Evolutionary conservation across 1,284 basidiomycete species (phyloP).

Genomic region (Rhodofomes roseus): DNA sequence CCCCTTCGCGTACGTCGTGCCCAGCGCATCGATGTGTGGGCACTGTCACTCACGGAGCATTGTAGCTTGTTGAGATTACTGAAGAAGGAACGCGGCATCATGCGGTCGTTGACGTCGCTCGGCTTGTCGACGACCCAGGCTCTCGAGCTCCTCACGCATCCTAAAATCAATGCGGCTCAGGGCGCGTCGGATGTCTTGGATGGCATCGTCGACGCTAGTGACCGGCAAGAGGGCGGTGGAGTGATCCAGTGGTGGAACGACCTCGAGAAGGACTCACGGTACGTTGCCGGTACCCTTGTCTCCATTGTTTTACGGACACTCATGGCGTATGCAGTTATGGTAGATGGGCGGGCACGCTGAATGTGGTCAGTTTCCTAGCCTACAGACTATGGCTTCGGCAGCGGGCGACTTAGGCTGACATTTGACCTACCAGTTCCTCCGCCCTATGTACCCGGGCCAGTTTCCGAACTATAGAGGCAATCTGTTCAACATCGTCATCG

Average conservation of each 20-base stretch:
- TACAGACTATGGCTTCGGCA: not conserved
- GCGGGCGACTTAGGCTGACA: no score
- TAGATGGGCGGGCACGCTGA: slow-evolving; percentile 48
- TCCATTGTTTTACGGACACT: no score
- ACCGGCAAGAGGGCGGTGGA: slow-evolving; percentile 74
- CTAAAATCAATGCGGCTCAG: slow-evolving; percentile 48
- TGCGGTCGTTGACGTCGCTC: slow-evolving; percentile 56
- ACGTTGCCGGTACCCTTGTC: not conserved
- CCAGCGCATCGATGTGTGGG: not conserved
- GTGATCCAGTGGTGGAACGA: slow-evolving; percentile 89
- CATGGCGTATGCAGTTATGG: no score
- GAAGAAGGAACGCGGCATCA: slow-evolving; percentile 69
- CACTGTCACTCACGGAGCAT: not conserved
- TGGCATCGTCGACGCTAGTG: slow-evolving; percentile 84
- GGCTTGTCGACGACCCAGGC: slow-evolving; percentile 66
- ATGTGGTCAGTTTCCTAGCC: slow-evolving; percentile 35
- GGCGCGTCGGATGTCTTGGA: slow-evolving; percentile 55
- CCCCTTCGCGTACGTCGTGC: slow-evolving; percentile 53
- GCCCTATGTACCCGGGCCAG: slow-evolving; percentile 71
- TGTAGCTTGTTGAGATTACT: slow-evolving; percentile 64
- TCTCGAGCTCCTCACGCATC: slow-evolving; percentile 68
- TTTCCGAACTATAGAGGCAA: slow-evolving; percentile 73
- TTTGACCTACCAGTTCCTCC: slow-evolving; percentile 50
- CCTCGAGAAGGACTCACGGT: slow-evolving; percentile 79
- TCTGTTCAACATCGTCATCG: slow-evolving; percentile 77